Base-by-base conservation (phyloP, 73 alveolate species). In the Paramecium octaurelia region DNA sequence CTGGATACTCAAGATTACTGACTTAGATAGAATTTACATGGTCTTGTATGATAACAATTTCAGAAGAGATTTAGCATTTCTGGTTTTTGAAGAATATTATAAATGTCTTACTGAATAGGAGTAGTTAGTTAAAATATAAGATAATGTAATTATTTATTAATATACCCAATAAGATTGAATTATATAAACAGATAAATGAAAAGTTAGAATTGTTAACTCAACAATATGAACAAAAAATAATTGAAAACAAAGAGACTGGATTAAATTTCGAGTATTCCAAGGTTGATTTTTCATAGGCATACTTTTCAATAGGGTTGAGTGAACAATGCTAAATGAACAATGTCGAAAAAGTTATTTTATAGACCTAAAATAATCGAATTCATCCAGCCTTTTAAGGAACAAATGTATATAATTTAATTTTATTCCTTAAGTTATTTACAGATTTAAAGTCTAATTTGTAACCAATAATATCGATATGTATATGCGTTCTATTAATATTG, bases 321-420 rank as follows among this genome's bases (percentile, higher is more conserved):
- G 27, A 42, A 12, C 27, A 42, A 80, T 23, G 46, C 12, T 31
- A 18, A 40, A 80, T 43, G 8, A 27, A 21, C 24, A 12, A 21
- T 14, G 91, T 80, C 2, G 48, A 46, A 9, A 43, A 31, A 46
- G 20, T 75, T 6, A 20, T 21, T 2, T 40, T 31, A 11, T 4
- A 42, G 16, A 24, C 6, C 48, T 20, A 9, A 24, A 43, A 16
- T 48, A 42, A 23, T 8, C 27, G 50, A 8, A 46, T 80, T 11
- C 76, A 80, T 80, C 91, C 91, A 11, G 76, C 91, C n/a, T 80
- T 80, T 80, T 80, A 18, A 35, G 91, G 64, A 24, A 40, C 46
- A 20, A 80, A 42, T 44, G 91, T 80, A 80, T 34, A 8, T 7
- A 18, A 4, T 16, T 54, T 16, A 16, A 80, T 23, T 42, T 44